Conservation (phyloP, 2,329 filamentous ascomycete species). For the Coniochaeta sp. region DNA sequence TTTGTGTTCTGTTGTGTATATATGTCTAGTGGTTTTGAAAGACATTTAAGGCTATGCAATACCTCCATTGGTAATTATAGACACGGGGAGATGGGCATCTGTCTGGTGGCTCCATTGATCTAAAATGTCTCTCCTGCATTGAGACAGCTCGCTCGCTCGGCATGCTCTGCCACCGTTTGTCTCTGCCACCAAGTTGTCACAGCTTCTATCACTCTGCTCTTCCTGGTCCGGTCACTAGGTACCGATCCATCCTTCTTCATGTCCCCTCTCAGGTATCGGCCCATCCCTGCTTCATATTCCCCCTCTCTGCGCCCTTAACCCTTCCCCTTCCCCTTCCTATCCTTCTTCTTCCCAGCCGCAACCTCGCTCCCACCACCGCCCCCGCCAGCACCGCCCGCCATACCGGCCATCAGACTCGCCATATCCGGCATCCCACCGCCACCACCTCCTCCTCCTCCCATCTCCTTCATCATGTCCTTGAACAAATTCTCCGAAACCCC, state of each 20-base stretch:
- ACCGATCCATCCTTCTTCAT: slow-evolving; percentile 30
- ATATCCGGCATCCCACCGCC: slow-evolving; percentile 28
- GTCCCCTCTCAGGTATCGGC: too few species aligned
- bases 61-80: not conserved
- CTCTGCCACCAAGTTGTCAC: too few species aligned
- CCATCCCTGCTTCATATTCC: slow-evolving; percentile 78
- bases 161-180: too few species aligned
- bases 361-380: slow-evolving; percentile 20
- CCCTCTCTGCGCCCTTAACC: slow-evolving; percentile 63
- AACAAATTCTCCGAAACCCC: slow-evolving; percentile 92
- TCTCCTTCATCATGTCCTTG: slow-evolving; percentile 95
- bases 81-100: not conserved
- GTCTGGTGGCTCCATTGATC: not conserved
- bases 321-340: slow-evolving; percentile 22
- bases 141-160: not conserved
- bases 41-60: not conserved
- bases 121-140: not conserved
- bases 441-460: slow-evolving; percentile 49
- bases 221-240: too few species aligned
- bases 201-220: too few species aligned
- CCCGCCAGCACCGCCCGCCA: slow-evolving; percentile 12
- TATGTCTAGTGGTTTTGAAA: not conserved
- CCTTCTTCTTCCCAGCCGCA: slow-evolving; percentile 15
- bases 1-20: not conserved
- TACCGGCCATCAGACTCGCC: slow-evolving; percentile 18